Evolutionary conservation across 805 yeast species (phyloP), one percentile per base, ranked within the genome.

Genomic region (Maudiozyma pseudohumilis): DNA sequence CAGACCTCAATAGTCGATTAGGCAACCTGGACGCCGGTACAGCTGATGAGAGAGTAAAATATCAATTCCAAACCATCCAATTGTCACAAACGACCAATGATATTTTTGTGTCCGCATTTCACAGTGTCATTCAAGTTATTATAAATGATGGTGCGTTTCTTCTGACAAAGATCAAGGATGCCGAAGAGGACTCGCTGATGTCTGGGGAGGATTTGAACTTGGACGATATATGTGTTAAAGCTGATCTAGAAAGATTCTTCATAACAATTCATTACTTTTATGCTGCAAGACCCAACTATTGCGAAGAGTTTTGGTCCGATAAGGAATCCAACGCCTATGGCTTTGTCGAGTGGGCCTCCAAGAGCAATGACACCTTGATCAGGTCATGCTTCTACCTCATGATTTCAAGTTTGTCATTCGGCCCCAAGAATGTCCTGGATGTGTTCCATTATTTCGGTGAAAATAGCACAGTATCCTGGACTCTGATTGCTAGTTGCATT

Each of bases 171-270:
- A 66, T 81, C 31, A 70, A 84, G 45, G 86, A 82, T 49, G 72
- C 74, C 9, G 89, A 82, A 54, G 89, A 81, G 49, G 89, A 82
- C 52, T 70, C 77, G 21, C 52, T 81, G 16, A 56, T 81, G 15
- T 76, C 86, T 0, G 69, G 68, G 15, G 75, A 72, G 39, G 71
- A 67, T 27, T 58, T 77, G 16, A 69, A 74, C 40, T 58, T 80
- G 27, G 85, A 79, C 44, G 76, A 69, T 36, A 68, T 82, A 15
- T 70, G 85, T 1, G 75, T 80, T 19, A 76, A 79, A 48, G 84
- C 89, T 0, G 96, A 92, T 45, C 63, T 92, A 27, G 98, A 92
- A 56, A 68, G 95, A 43, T 84, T 89, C 50, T 88, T 85, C 52
- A 53, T 88, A 45, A 70, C 89, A 3, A 66, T 85, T 41, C 79